These are phyloP conservation scores for Globisporangium takayamanum DNA, from an alignment of 352 stramenopile genomes.

Conservation along the genomic window DNA sequence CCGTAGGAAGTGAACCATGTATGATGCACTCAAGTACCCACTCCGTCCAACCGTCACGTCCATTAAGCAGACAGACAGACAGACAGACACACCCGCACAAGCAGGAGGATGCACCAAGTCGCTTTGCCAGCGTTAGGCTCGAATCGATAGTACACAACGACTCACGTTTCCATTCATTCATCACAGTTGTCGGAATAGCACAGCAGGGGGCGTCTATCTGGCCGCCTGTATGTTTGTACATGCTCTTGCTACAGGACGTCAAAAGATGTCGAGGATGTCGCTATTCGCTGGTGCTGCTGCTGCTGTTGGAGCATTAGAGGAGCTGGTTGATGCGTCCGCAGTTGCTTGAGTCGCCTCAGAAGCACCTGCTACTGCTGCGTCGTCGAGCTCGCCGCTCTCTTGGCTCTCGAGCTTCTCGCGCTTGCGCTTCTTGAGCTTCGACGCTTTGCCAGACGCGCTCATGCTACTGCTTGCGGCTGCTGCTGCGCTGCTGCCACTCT, in stretches of 20 bases:
- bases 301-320: conserved; percentile 3
- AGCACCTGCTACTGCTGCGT: conserved; percentile 2
- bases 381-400: conserved; percentile 4
- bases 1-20: conserved; percentile 2
- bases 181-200: no score
- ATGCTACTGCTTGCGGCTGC: not conserved
- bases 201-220: no score
- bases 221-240: not conserved
- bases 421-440: conserved; percentile 54
- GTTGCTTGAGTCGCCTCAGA: conserved; percentile 3
- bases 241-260: conserved; percentile 5
- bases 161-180: not conserved
- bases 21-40: not conserved
- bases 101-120: not conserved
- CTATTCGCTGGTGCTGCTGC: conserved; percentile 15
- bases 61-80: not conserved
- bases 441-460: conserved; percentile 23
- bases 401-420: conserved; percentile 24
- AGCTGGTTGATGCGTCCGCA: not conserved
- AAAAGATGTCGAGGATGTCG: conserved; percentile 62
- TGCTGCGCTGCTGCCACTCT: conserved; percentile 8
- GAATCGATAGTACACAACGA: not conserved
- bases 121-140: not conserved
- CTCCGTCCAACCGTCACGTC: no score
- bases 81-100: not conserved